phyloP scores from a whole-genome alignment of 306 rosid species.

The Delonix regia region DNA sequence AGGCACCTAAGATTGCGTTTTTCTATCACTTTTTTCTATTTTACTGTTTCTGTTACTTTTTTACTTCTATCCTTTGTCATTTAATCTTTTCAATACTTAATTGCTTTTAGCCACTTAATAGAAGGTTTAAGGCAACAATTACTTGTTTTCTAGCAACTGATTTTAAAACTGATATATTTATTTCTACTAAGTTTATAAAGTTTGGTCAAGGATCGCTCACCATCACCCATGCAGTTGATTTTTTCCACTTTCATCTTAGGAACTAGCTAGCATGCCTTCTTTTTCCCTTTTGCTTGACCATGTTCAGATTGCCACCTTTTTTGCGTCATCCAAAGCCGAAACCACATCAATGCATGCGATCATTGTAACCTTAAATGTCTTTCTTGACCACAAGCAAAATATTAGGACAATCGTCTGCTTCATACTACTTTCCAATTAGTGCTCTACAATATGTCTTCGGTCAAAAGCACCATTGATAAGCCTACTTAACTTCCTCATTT shows the following conservation, averaged over 20 bases:
- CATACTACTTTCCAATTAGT: background rate
- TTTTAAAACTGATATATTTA: no score
- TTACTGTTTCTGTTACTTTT: no score
- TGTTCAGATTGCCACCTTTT: conserved; percentile 28
- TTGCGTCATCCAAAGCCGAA: conserved; percentile 31
- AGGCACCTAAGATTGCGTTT: no score
- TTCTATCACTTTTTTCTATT: no score
- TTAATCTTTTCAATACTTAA: no score
- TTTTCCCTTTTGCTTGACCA: background rate
- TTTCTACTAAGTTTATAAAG: no score
- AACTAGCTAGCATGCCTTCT: background rate
- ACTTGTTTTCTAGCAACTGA: no score
- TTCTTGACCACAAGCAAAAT: background rate
- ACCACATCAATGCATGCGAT: conserved; percentile 13
- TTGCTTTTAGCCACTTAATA: no score
- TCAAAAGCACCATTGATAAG: background rate
- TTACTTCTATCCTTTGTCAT: no score
- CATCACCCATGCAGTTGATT: conserved; percentile 1
- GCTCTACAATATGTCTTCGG: background rate
- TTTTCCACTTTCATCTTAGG: background rate
- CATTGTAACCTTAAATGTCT: background rate
- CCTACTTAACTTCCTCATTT: background rate
- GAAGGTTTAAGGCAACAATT: no score
- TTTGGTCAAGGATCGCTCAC: conserved; percentile 19
- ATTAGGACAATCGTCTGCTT: background rate